phyloP scores from a whole-genome alignment of 768 basidiomycete genomes.

The Russula sp. region DNA sequence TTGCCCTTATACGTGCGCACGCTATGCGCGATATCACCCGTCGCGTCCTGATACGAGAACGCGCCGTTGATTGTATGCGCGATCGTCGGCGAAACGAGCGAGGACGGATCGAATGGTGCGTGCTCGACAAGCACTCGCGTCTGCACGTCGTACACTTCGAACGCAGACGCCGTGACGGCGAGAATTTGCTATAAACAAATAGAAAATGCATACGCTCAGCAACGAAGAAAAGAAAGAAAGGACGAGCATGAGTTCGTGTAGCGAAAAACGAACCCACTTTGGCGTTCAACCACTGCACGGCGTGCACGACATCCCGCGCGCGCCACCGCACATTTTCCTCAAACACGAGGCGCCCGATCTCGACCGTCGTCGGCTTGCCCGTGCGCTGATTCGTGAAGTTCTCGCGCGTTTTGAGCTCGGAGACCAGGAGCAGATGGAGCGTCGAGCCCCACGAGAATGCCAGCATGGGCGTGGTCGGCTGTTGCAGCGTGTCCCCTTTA shows the following conservation, averaged over 20 bases:
- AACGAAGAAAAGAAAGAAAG: background rate
- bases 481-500: background rate
- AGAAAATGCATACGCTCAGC: background rate
- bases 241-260: background rate
- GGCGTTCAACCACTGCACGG: constrained; percentile 81
- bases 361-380: constrained; percentile 51
- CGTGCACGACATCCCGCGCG: constrained; percentile 54
- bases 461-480: constrained; percentile 51
- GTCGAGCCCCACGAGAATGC: constrained; percentile 80
- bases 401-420: constrained; percentile 50
- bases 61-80: constrained; percentile 40
- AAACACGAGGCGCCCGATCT: constrained; percentile 59
- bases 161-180: constrained; percentile 44
- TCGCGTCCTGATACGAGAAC: constrained; percentile 41
- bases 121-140: constrained; percentile 53
- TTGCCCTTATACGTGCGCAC: constrained; percentile 83
- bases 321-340: constrained; percentile 54
- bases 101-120: constrained; percentile 47
- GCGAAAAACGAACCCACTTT: constrained; percentile 55
- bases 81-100: constrained; percentile 48
- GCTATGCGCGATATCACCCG: constrained; percentile 57
- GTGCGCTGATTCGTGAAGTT: constrained; percentile 44
- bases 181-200: constrained; percentile 53
- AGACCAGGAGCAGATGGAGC: constrained; percentile 58
- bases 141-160: constrained; percentile 67